A percentile compares a stretch with the other conserved stretches of the same genome.
phyloP scores from a whole-genome alignment of 129 eudicot genomes.

The Chrysanthemum seticuspe region DNA sequence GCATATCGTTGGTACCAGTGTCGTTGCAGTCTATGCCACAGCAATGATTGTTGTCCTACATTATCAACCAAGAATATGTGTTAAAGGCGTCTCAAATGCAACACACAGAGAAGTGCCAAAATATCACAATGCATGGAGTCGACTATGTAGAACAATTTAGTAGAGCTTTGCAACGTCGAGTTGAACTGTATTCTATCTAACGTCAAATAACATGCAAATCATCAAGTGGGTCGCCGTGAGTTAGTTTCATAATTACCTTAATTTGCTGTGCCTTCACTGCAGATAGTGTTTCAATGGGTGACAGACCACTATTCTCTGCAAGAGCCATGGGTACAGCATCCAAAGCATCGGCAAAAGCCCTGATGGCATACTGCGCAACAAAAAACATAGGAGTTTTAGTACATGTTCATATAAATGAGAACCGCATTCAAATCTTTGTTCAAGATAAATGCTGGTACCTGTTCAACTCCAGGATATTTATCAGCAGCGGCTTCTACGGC shows the following conservation, averaged over 20 bases:
- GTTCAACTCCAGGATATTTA: slow-evolving; percentile 96
- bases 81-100: neutral
- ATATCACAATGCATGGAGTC: too few species aligned
- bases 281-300: slow-evolving; percentile 86
- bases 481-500: slow-evolving; percentile 99
- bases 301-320: slow-evolving; percentile 97
- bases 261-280: slow-evolving; percentile 94
- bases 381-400: neutral
- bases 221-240: neutral
- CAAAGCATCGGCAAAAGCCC: slow-evolving; percentile 98
- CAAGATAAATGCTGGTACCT: slow-evolving; percentile 37
- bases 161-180: too few species aligned
- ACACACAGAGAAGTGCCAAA: too few species aligned
- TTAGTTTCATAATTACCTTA: slow-evolving; percentile 52
- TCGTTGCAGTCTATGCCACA: slow-evolving; percentile 96
- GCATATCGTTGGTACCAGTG: slow-evolving; percentile 91
- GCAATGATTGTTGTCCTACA: slow-evolving; percentile 84
- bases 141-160: too few species aligned
- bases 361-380: slow-evolving; percentile 81
- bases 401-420: neutral
- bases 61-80: neutral
- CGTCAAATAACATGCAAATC: too few species aligned
- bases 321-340: slow-evolving; percentile 97
- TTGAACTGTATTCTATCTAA: too few species aligned
- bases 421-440: slow-evolving; percentile 7